A percentile compares a stretch with the other conserved stretches of the same genome.
These are phyloP conservation scores for Albifimbria verrucaria DNA, from an alignment of 2,329 filamentous ascomycete genomes.

Conservation along the genomic window DNA sequence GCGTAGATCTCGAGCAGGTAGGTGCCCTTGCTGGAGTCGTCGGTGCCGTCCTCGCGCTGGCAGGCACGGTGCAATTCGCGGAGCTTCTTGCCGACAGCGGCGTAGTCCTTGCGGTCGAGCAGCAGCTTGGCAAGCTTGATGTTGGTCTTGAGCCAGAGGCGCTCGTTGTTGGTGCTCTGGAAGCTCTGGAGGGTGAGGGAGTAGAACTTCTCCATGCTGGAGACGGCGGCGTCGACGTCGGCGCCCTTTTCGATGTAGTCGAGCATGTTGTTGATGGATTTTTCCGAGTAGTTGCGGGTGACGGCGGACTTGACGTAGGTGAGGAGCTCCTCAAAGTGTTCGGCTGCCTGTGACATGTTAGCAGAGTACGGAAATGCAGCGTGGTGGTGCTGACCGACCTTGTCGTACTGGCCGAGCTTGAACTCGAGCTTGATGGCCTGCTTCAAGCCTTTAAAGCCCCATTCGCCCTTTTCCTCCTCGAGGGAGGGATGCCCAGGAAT, in stretches of 20 bases:
- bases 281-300: conserved; percentile 97
- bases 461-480: conserved; percentile 91
- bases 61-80: conserved; percentile 86
- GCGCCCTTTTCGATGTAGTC: conserved; percentile 95
- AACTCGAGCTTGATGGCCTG: conserved; percentile 98
- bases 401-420: conserved; percentile 80
- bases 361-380: not conserved
- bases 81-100: conserved; percentile 75
- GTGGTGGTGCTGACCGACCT: conserved; percentile 47
- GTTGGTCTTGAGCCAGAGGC: conserved; percentile 96
- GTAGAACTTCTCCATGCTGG: conserved; percentile 93
- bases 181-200: conserved; percentile 90
- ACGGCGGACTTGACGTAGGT: conserved; percentile 97
- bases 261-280: conserved; percentile 99
- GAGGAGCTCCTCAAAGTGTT: conserved; percentile 91
- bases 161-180: conserved; percentile 95
- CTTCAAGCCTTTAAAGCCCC: conserved; percentile 98
- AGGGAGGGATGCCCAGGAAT: conserved; percentile 83
- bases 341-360: conserved; percentile 63
- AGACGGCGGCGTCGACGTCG: conserved; percentile 63
- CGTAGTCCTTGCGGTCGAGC: conserved; percentile 87
- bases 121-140: conserved; percentile 93
- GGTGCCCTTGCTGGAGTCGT: conserved; percentile 93
- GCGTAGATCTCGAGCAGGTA: conserved; percentile 96
- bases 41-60: conserved; percentile 79